Evolutionary conservation across 495 filamentous ascomycete species (phyloP).

Genomic region (Schizothecium vesticola): DNA sequence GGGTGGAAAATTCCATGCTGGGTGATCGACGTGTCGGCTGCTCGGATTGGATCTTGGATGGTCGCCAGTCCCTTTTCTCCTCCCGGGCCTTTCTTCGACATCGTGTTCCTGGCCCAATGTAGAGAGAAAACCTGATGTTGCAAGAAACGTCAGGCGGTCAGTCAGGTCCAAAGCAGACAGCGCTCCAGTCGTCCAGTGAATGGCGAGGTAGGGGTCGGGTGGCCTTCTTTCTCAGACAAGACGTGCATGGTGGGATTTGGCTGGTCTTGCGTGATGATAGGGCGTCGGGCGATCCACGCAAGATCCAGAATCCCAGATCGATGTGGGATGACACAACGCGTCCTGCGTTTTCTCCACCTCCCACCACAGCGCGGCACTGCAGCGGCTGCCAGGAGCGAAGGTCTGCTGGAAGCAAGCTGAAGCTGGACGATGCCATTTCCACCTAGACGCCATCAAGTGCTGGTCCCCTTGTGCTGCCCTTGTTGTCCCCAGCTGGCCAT

Average conservation of each 20-base stretch:
- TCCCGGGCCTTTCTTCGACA: background rate
- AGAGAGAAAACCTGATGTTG: constrained; percentile 1
- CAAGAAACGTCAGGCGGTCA: background rate
- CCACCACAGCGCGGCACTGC: background rate
- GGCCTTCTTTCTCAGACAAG: constrained; percentile 4
- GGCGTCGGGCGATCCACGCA: constrained; percentile 11
- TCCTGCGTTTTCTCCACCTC: background rate
- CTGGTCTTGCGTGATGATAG: constrained; percentile 7
- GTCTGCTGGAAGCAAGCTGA: too few relatives aligned
- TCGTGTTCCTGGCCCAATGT: background rate
- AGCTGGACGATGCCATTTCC: background rate
- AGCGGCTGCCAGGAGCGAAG: background rate
- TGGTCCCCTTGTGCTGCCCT: background rate
- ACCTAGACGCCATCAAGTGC: background rate
- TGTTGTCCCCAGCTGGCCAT: background rate
- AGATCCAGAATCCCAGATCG: constrained; percentile 11
- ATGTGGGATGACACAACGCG: constrained; percentile 13
- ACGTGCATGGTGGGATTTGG: constrained; percentile 4
- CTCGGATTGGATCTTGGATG: background rate
- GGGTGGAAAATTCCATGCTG: background rate
- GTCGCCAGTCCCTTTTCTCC: background rate
- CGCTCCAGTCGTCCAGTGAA: background rate
- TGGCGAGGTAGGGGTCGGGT: background rate
- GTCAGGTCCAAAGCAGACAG: background rate
- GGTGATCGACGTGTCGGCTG: background rate